Base-by-base conservation (phyloP, 2,329 filamentous ascomycete genomes). In the Colletotrichum sp. region DNA sequence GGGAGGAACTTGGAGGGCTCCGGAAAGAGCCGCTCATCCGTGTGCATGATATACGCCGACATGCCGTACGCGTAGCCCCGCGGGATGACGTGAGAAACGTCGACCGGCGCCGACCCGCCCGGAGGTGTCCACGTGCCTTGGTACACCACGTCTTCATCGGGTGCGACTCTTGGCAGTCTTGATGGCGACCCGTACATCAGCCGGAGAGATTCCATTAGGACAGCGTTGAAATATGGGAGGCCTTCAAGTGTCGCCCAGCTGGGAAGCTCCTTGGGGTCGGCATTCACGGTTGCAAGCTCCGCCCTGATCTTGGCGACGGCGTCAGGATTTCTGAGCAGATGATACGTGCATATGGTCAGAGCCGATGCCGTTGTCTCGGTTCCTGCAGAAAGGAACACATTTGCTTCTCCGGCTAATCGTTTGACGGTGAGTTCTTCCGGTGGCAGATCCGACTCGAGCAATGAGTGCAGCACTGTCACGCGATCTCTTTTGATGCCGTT, bases 121-220 rank as follows among this genome's bases (percentile, higher is more conserved):
- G 64, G 71, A 4, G 64, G 38, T 7, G 77, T 70, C 78, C 82
- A 81, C 13, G 77, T 75, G 13, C 79, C 75, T 13, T 69, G 36
- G 55, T 81, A 84, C 2, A 80, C 70, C 8, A 85, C 65, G 24
- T 80, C 75, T 5, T 79, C 80, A 43, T 83, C 79, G 5, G 82
- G 82, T 4, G 76, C 82, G 73, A 77, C 81, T 67, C 77, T 83
- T 71, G 69, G 81, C 76, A 79, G 82, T 70, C 77, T 76, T 79
- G 56, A 80, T 52, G 78, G 77, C 1, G 85, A 82, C 1, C 83
- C 85, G 10, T 85, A 86, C 18, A 85, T 84, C 4, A 89, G 69
- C 5, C 87, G 84, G 9, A 88, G 75, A 0, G 82, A 78, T 75
- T 87, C 86, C 38, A 81, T 79, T 10, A 87, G 81, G 13, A 84